Base-by-base conservation (phyloP, 495 filamentous ascomycete genomes). In the Penicillium mononematosum region DNA sequence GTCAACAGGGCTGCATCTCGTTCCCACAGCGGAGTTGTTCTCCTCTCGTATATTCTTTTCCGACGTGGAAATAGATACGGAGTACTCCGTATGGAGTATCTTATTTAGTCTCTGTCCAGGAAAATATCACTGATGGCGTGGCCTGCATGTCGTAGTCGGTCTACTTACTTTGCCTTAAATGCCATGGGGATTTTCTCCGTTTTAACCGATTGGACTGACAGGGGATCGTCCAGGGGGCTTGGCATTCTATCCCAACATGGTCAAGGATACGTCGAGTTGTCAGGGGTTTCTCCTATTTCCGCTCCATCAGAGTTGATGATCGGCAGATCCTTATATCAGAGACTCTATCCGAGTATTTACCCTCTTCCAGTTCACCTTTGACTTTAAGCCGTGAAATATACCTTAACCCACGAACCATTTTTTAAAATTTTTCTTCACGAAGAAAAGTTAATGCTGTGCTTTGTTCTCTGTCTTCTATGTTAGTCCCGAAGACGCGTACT, bases 401-500 rank as follows among this genome's bases (percentile, higher is more conserved):
- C 16, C n/a, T 39, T 4, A 17, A 17, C 36, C 38, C 49, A 42
- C 36, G 22, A 52, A 41, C 49, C 49, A 42, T 8, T 29, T 39
- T 50, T 51, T 27, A 45, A 48, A 29, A 8, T 29, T 29, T 29
- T 32, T 19, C 24, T 25, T 25, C 24, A 25, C 3, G 3, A 25
- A 25, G 12, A 46, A 32, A 29, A 8, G 5, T 29, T 8, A 29
- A 8, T 39, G 8, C 6, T 39, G n/a, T 17, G n/a, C 2, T 32
- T 20, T 47, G 19, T 29, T 14, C 17, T 22, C 20, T 50, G n/a
- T 3, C 5, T 44, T 22, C 5, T 31, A 44, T 6, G 16, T 39
- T 42, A 24, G 14, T 24, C 10, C 47, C 34, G 42, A 25, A 39
- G 53, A 59, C 44, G 65, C 67, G 61, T 72, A 72, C 22, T 22